Percentiles rank a stretch among this genome's conserved stretches.
Evolutionary conservation across 345 rosid species (phyloP).

Genomic region (Toxicodendron radicans): DNA sequence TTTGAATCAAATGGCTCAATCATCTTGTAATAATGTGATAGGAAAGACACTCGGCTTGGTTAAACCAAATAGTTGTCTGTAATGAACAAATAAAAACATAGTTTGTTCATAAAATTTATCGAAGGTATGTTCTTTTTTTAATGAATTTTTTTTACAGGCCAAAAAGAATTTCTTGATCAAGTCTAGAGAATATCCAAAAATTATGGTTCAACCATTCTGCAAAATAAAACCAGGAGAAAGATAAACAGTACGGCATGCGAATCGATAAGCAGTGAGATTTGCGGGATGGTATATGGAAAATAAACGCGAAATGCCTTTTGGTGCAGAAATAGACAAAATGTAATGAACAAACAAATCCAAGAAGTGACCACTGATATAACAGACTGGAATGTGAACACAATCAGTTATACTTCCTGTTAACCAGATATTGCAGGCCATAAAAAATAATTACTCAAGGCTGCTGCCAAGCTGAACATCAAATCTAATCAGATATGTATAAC

Average conservation of each 20-base stretch:
- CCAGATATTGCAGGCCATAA: not conserved
- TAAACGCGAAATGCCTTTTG: not conserved
- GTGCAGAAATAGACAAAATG: not conserved
- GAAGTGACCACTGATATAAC: not conserved
- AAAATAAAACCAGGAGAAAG: too few species aligned
- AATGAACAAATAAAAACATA: not conserved
- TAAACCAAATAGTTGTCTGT: constrained; percentile 35
- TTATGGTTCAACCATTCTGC: too few species aligned
- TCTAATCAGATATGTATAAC: not conserved
- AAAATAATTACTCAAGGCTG: not conserved
- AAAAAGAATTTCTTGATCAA: too few species aligned
- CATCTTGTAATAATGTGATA: constrained; percentile 35
- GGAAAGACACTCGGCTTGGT: constrained; percentile 31
- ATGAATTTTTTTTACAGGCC: too few species aligned
- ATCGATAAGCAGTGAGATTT: not conserved
- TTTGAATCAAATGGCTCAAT: constrained; percentile 28
- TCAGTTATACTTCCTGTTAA: not conserved
- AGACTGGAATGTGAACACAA: not conserved
- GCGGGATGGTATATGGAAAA: too few species aligned
- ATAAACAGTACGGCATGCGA: not conserved
- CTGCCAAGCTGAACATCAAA: not conserved
- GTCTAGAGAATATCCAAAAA: too few species aligned
- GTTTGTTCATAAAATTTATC: not conserved
- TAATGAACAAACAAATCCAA: not conserved
- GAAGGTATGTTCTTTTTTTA: not conserved